These are phyloP conservation scores for Fragaria vesca DNA, from an alignment of 306 rosid species.

Conservation along the genomic window DNA sequence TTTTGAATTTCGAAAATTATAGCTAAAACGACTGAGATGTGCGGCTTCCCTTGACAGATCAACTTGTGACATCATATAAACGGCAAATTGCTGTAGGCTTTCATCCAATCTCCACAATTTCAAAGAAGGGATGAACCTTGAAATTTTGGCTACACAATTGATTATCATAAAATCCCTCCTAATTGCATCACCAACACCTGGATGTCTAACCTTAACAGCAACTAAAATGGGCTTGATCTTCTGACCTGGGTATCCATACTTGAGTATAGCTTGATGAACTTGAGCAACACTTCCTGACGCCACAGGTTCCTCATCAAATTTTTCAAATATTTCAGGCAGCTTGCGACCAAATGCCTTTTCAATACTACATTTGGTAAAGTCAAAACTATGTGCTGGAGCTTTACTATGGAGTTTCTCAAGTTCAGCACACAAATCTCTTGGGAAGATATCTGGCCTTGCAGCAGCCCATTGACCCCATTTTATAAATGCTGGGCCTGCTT, in stretches of 20 bases:
- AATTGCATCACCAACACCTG: constrained; percentile 77
- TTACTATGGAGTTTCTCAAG: constrained; percentile 65
- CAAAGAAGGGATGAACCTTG: constrained; percentile 51
- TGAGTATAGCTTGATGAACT: constrained; percentile 75
- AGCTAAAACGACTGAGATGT: constrained; percentile 67
- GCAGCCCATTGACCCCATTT: constrained; percentile 98
- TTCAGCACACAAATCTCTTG: constrained; percentile 69
- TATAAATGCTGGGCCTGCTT: constrained; percentile 77
- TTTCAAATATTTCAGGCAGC: constrained; percentile 66
- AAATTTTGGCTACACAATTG: constrained; percentile 50
- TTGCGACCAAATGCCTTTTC: constrained; percentile 70
- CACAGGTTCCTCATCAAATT: constrained; percentile 66
- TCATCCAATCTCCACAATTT: constrained; percentile 74
- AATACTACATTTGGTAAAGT: constrained; percentile 50
- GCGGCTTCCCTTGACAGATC: constrained; percentile 87
- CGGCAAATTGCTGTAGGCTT: constrained; percentile 66
- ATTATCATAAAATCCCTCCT: constrained; percentile 69
- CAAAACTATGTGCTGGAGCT: constrained; percentile 74
- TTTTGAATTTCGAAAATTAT: constrained; percentile 65
- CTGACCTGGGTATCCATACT: constrained; percentile 63
- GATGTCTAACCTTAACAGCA: constrained; percentile 83
- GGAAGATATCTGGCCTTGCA: constrained; percentile 76
- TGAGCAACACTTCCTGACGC: constrained; percentile 91
- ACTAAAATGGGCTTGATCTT: constrained; percentile 58
- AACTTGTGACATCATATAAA: constrained; percentile 79